Evolutionary conservation across 1,284 basidiomycete species (phyloP), one percentile per base, ranked within the genome.

Genomic region (Cutaneotrichosporon mucoides): DNA sequence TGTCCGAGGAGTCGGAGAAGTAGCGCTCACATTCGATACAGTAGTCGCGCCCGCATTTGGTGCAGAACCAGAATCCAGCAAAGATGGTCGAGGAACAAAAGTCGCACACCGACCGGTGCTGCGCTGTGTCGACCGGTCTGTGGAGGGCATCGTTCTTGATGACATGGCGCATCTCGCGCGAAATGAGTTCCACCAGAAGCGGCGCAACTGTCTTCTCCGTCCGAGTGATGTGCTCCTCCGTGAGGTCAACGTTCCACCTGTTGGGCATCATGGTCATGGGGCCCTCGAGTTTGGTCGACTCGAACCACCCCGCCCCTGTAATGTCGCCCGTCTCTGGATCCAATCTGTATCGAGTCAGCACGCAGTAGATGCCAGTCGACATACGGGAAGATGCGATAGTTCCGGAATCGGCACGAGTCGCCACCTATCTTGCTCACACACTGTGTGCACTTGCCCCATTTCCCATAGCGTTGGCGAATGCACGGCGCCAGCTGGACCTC

Each of bases 41-140:
- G 13, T 89, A 86, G 76, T 96, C 94, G 12, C 90, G 85, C 1
- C 92, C 93, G 73, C 93, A 97, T n/a, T 84, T 73, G 8, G 85
- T 82, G 75, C 93, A 97, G 82, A 93, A 88, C 85, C 88, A 96
- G 59, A 86, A 89, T 59, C 86, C 87, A 6, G 88, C 88, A 75
- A 96, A 95, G 60, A 97, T 86, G 12, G 90, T 92, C 4, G 91
- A 92, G 79, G 89, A 88, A 75, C 94, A 97, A 3, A 88, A 91
- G 76, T 97, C 92, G 73, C 90, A 95, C 44, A 87, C 90, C 12
- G 86, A 86, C 41, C 90, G 85, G 57, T 89, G 85, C 60, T 88
- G 64, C 2, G 72, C 88, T 44, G 85, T 85, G 70, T 92, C 90
- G 48, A 87, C 80, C 4, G 85, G 84, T 44, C 91, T 81, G 57